Percentiles rank a stretch among this genome's conserved stretches.
Conservation (phyloP, 2,329 filamentous ascomycete genomes). For the Penicillium sclerotiorum region DNA sequence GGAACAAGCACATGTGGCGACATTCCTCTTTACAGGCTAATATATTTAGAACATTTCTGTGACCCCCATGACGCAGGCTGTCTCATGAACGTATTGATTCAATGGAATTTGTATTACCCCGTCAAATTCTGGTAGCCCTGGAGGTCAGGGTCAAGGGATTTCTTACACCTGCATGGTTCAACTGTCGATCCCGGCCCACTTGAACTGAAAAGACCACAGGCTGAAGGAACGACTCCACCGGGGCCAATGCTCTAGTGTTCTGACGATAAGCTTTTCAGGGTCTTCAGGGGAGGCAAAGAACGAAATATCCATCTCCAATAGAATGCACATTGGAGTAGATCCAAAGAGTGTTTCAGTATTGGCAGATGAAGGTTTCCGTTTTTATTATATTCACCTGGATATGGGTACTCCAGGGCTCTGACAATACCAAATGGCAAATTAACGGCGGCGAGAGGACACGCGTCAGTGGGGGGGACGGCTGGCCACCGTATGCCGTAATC, state of each 20-base stretch:
- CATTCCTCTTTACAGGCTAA: slow-evolving; percentile 4
- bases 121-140: not conserved
- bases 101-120: not conserved
- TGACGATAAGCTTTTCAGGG: slow-evolving; percentile 20
- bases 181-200: slow-evolving; percentile 25
- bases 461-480: slow-evolving; percentile 22
- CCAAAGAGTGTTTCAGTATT: too few relatives aligned
- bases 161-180: slow-evolving; percentile 7
- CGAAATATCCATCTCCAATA: too few relatives aligned
- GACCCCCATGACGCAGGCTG: slow-evolving; percentile 20
- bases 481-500: slow-evolving; percentile 18
- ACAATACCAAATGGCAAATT: not conserved
- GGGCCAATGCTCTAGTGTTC: not conserved
- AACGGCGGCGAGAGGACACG: slow-evolving; percentile 19
- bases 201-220: slow-evolving; percentile 10
- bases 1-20: too few relatives aligned
- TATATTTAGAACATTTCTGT: slow-evolving; percentile 21
- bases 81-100: slow-evolving; percentile 9
- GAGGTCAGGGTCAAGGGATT: slow-evolving; percentile 12
- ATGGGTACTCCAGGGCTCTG: not conserved
- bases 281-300: slow-evolving; percentile 3
- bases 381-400: too few relatives aligned
- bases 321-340: too few relatives aligned
- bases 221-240: slow-evolving; percentile 14
- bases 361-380: too few relatives aligned